Evolutionary conservation across 192 early-diverging fungal genomes (phyloP).

Genomic region (Spinellus fusiger): DNA sequence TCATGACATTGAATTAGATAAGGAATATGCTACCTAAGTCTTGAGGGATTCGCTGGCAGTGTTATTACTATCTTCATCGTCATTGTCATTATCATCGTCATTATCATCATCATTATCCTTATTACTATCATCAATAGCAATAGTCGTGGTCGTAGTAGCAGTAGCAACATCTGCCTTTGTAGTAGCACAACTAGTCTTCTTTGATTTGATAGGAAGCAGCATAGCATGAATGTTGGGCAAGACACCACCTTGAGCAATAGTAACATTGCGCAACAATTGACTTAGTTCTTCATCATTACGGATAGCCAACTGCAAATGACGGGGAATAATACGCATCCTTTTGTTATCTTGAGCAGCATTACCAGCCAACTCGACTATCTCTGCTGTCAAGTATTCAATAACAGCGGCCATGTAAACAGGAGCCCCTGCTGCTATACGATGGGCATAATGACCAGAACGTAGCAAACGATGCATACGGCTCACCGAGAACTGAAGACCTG

Average conservation of each 20-base stretch:
- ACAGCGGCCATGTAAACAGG: conserved; percentile 85
- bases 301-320: conserved; percentile 86
- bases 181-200: conserved; percentile 40
- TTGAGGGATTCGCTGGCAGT: no score
- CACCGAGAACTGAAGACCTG: conserved; percentile 87
- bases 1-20: background rate
- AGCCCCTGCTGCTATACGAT: conserved; percentile 78
- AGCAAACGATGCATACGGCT: conserved; percentile 37
- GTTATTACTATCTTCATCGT: background rate
- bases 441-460: background rate
- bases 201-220: conserved; percentile 57
- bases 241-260: conserved; percentile 85
- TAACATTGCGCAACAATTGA: conserved; percentile 83
- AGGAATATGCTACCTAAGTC: background rate
- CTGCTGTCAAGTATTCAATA: conserved; percentile 84
- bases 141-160: conserved; percentile 5
- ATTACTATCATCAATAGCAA: background rate
- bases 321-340: conserved; percentile 86
- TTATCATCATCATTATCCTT: background rate
- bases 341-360: conserved; percentile 91
- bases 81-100: background rate
- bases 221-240: conserved; percentile 65
- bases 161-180: conserved; percentile 35
- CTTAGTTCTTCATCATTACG: conserved; percentile 89
- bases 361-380: conserved; percentile 87